Percentiles rank a stretch among this genome's conserved stretches.
phyloP scores from a whole-genome alignment of 805 yeast species.

The Metschnikowia drakensbergensis region DNA sequence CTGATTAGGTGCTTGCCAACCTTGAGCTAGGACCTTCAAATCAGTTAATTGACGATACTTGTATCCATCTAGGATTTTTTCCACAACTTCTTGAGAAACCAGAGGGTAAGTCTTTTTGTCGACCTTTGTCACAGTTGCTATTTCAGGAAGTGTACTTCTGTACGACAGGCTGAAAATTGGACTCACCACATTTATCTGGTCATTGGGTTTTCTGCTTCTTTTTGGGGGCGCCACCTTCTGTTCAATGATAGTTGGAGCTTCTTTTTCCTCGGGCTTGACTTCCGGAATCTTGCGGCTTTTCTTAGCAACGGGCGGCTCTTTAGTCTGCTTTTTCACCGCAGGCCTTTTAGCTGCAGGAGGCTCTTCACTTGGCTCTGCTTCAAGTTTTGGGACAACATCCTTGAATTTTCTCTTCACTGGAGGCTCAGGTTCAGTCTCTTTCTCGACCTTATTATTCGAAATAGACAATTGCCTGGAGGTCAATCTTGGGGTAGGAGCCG shows the following conservation, averaged over 20 bases:
- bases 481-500: conserved; percentile 3
- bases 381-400: neutral
- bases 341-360: neutral
- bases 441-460: conserved; percentile 5
- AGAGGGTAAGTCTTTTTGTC: conserved; percentile 21
- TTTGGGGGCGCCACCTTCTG: conserved; percentile 3
- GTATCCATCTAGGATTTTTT: conserved; percentile 17
- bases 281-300: neutral
- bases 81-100: conserved; percentile 14
- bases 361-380: neutral
- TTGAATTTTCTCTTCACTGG: neutral
- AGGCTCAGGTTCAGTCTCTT: neutral
- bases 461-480: conserved; percentile 11
- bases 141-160: conserved; percentile 12
- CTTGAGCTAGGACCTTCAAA: conserved; percentile 16
- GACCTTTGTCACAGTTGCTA: conserved; percentile 8
- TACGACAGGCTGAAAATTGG: conserved; percentile 25
- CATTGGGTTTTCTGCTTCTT: conserved; percentile 12
- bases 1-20: conserved; percentile 13
- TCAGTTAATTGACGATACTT: conserved; percentile 28
- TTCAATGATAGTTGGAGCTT: neutral
- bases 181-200: conserved; percentile 10
- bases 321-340: neutral
- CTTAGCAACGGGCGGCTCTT: neutral
- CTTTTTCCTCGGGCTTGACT: neutral